Percentiles rank a stretch among this genome's conserved stretches.
These are phyloP conservation scores for Neurospora sp. DNA, from an alignment of 495 filamentous ascomycete genomes.

Conservation along the genomic window DNA sequence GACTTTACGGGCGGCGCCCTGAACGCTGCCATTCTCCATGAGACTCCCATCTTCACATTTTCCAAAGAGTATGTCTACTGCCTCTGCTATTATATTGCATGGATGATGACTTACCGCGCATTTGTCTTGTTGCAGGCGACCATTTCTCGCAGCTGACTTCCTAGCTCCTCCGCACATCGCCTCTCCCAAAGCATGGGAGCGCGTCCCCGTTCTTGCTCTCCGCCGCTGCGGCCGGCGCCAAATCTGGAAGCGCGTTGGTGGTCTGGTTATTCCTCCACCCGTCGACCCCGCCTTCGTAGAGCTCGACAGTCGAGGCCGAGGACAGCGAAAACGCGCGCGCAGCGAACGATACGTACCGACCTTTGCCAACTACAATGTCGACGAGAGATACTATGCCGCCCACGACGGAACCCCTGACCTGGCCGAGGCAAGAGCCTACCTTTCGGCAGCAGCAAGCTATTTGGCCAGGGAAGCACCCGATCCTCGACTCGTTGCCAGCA, in stretches of 20 bases:
- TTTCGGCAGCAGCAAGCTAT: background rate
- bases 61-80: background rate
- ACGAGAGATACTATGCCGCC: slow-evolving; percentile 1
- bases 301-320: slow-evolving; percentile 13
- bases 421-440: slow-evolving; percentile 15
- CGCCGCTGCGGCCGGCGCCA: slow-evolving; percentile 9
- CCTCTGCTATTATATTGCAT: background rate
- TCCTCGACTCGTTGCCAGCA: background rate
- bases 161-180: slow-evolving; percentile 9
- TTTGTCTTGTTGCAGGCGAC: slow-evolving; percentile 1
- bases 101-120: slow-evolving; percentile 1
- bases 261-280: background rate
- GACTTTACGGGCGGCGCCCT: background rate
- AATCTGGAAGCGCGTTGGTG: slow-evolving; percentile 26
- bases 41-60: background rate
- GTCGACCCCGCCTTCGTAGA: slow-evolving; percentile 9
- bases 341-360: slow-evolving; percentile 8
- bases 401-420: slow-evolving; percentile 15
- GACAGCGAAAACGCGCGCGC: slow-evolving; percentile 17
- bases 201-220: slow-evolving; percentile 13
- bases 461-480: background rate
- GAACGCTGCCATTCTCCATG: background rate
- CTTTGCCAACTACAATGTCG: slow-evolving; percentile 14
- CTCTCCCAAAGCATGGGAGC: slow-evolving; percentile 19
- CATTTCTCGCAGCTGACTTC: slow-evolving; percentile 15